Conservation (phyloP, 2,329 filamentous ascomycete species). For the Botryotinia narcissicola region DNA sequence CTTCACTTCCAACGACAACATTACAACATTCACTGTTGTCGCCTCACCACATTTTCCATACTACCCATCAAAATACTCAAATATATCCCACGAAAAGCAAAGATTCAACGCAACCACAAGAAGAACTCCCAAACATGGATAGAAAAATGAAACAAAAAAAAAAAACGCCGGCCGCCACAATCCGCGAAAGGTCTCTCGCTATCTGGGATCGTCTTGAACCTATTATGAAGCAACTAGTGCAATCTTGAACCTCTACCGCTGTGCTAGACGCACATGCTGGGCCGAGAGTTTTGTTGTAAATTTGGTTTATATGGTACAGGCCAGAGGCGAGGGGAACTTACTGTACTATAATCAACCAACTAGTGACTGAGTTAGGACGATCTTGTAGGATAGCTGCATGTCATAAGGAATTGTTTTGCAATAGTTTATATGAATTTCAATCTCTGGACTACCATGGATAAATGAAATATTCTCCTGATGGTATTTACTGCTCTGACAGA, state of each 20-base stretch:
- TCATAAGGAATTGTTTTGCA: not conserved
- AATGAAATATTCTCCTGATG: too few relatives aligned
- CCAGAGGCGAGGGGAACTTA: not conserved
- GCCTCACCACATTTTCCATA: not conserved
- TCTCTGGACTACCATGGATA: not conserved
- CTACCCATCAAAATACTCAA: not conserved
- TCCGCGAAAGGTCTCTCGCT: slow-evolving; percentile 17
- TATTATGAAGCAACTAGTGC: not conserved
- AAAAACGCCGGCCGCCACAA: slow-evolving; percentile 5
- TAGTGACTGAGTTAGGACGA: not conserved
- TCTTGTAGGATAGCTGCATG: not conserved
- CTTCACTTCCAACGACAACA: not conserved
- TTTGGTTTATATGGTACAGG: not conserved
- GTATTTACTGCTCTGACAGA: not conserved
- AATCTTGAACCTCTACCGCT: slow-evolving; percentile 15
- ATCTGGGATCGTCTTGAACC: slow-evolving; percentile 17
- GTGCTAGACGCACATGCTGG: slow-evolving; percentile 4
- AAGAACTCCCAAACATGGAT: not conserved
- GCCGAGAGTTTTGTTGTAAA: not conserved
- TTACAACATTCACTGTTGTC: slow-evolving; percentile 1
- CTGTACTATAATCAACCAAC: not conserved
- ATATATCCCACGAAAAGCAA: not conserved
- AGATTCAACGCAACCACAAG: not conserved
- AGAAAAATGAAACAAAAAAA: not conserved
- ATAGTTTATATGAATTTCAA: not conserved